Conservation (phyloP, 2,329 filamentous ascomycete genomes). For the Ophidiomyces ophidiicola region DNA sequence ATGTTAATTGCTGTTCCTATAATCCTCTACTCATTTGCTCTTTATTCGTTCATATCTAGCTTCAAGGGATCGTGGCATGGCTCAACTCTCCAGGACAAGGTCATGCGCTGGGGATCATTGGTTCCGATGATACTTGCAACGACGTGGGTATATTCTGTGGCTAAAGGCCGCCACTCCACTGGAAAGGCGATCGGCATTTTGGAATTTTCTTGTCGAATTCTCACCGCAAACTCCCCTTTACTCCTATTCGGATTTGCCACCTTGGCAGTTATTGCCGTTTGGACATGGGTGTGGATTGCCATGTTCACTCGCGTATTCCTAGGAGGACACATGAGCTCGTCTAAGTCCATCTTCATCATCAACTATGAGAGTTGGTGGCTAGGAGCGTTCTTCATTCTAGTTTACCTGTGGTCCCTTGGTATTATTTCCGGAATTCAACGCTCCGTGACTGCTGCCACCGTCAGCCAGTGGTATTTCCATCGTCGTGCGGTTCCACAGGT, state of each 20-base stretch:
- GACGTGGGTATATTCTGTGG: conserved; percentile 73
- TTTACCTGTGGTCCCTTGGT: conserved; percentile 90
- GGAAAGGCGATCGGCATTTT: conserved; percentile 76
- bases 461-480: conserved; percentile 99
- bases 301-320: conserved; percentile 97
- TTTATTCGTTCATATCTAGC: conserved; percentile 84
- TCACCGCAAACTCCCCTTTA: conserved; percentile 72
- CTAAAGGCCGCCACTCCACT: conserved; percentile 67
- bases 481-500: conserved; percentile 68
- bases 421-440: conserved; percentile 81
- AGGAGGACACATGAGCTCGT: conserved; percentile 58
- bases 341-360: conserved; percentile 60
- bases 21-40: conserved; percentile 74
- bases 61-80: conserved; percentile 67
- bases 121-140: conserved; percentile 61
- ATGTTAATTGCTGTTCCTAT: conserved; percentile 76
- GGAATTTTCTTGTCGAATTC: conserved; percentile 80
- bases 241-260: conserved; percentile 71
- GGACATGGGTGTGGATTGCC: conserved; percentile 91
- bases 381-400: conserved; percentile 77
- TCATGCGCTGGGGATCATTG: conserved; percentile 77
- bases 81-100: conserved; percentile 67
- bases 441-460: conserved; percentile 82
- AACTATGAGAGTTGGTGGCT: conserved; percentile 88
- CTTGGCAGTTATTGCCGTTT: conserved; percentile 62